Evolutionary conservation across 2,329 filamentous ascomycete genomes (phyloP).

Genomic region (Rutstroemia sp.): DNA sequence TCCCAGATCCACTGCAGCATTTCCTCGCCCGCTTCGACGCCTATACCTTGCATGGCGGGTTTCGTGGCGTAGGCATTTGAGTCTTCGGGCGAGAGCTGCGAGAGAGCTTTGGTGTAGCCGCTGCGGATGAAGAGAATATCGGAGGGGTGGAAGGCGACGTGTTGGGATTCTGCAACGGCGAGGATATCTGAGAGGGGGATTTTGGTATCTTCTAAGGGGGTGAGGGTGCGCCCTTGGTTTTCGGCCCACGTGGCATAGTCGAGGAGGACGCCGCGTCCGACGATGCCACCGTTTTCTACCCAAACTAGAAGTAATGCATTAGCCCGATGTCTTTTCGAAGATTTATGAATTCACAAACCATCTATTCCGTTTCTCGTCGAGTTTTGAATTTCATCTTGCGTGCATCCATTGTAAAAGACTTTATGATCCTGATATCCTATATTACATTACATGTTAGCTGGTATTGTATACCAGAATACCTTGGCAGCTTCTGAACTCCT

Average conservation of each 20-base stretch:
- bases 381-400: conserved; percentile 21
- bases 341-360: conserved; percentile 12
- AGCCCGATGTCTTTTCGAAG: neutral
- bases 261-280: conserved; percentile 43
- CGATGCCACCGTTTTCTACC: conserved; percentile 38
- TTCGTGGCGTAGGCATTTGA: conserved; percentile 10
- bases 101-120: conserved; percentile 25
- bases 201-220: conserved; percentile 39
- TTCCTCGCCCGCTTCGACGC: conserved; percentile 31
- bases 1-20: conserved; percentile 40
- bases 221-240: conserved; percentile 45
- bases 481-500: no score
- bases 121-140: conserved; percentile 36
- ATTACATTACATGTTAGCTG: no score
- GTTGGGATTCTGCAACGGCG: conserved; percentile 30
- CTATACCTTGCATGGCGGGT: conserved; percentile 23
- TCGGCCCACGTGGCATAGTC: conserved; percentile 50
- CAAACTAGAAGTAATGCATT: conserved; percentile 24
- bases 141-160: conserved; percentile 29
- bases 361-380: conserved; percentile 22
- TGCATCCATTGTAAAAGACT: conserved; percentile 30
- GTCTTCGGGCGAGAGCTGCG: neutral
- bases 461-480: neutral
- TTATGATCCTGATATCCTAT: conserved; percentile 29
- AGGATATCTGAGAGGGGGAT: conserved; percentile 28